Conservation (phyloP, 352 stramenopile species). For the Pythium guiyangense region DNA sequence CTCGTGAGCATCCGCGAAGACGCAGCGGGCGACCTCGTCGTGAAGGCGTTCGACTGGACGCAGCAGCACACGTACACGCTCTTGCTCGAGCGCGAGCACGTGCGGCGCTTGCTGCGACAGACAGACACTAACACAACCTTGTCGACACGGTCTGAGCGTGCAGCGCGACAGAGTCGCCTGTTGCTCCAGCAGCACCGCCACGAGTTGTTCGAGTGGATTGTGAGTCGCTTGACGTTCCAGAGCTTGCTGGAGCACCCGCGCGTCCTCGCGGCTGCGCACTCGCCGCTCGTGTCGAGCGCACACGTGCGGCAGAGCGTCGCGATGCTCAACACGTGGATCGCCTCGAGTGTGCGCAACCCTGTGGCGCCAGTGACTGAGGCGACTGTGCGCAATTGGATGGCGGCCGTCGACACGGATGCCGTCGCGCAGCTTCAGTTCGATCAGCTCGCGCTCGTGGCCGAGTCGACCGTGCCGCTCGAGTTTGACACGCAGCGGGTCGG, state of each 20-base stretch:
- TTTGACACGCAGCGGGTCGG: slow-evolving; percentile 26
- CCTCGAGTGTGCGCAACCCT: slow-evolving; percentile 39
- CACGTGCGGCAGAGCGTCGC: slow-evolving; percentile 49
- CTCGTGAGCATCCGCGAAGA: slow-evolving; percentile 44
- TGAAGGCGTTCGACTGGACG: slow-evolving; percentile 39
- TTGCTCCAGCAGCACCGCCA: slow-evolving; percentile 33
- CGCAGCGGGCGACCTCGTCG: slow-evolving; percentile 31
- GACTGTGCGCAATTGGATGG: slow-evolving; percentile 25
- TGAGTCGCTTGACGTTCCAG: slow-evolving; percentile 45
- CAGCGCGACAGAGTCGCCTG: slow-evolving; percentile 8
- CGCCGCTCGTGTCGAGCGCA: slow-evolving; percentile 30
- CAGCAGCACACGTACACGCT: slow-evolving; percentile 36
- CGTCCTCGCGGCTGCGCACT: slow-evolving; percentile 25
- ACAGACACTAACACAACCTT: not conserved
- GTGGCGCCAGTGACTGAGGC: slow-evolving; percentile 17
- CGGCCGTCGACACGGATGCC: slow-evolving; percentile 23
- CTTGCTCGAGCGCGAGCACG: slow-evolving; percentile 39
- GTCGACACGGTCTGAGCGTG: slow-evolving; percentile 4
- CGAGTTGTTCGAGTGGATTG: slow-evolving; percentile 53
- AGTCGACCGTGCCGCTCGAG: slow-evolving; percentile 20
- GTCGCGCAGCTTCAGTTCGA: slow-evolving; percentile 55
- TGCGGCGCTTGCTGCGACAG: slow-evolving; percentile 30
- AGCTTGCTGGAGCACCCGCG: slow-evolving; percentile 56
- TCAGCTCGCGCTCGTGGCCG: slow-evolving; percentile 39
- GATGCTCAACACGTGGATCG: slow-evolving; percentile 54